Conservation (phyloP, 140 eudicot genomes). For the Erigeron philadelphicus region DNA sequence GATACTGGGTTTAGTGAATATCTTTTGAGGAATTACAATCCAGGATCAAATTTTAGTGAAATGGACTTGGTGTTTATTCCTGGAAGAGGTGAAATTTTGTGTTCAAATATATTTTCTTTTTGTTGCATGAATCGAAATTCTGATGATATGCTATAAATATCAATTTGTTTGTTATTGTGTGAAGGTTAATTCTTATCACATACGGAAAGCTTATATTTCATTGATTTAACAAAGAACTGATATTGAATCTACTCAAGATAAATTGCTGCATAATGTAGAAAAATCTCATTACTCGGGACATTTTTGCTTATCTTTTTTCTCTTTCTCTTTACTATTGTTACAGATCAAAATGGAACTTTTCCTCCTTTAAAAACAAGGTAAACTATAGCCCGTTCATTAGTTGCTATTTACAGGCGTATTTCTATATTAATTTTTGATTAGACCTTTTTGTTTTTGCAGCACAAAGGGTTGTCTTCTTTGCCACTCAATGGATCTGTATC, state of each 20-base stretch:
- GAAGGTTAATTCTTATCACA: background rate
- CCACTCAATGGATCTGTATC: conserved; percentile 12
- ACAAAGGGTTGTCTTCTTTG: conserved; percentile 45
- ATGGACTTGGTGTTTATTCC: conserved; percentile 63
- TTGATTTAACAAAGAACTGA: background rate
- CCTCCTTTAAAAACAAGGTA: conserved; percentile 68
- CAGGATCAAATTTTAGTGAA: conserved; percentile 39
- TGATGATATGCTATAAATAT: background rate
- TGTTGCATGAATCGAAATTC: background rate
- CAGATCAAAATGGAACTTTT: conserved; percentile 73
- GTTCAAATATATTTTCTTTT: background rate
- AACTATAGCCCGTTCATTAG: background rate
- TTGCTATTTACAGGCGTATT: background rate
- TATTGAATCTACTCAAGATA: background rate
- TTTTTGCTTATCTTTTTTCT: background rate
- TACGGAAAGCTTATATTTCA: background rate
- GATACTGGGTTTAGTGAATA: conserved; percentile 33
- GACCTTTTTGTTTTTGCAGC: conserved; percentile 47
- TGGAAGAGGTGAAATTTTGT: conserved; percentile 47
- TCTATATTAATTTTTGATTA: conserved; percentile 23
- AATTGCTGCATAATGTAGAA: conserved; percentile 4
- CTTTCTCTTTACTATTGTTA: background rate
- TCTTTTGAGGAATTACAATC: conserved; percentile 60
- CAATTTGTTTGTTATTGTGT: background rate
- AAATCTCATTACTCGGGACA: background rate